These are phyloP conservation scores for Vaccinium vitisidaea DNA, from an alignment of 148 eudicot species.

Conservation along the genomic window DNA sequence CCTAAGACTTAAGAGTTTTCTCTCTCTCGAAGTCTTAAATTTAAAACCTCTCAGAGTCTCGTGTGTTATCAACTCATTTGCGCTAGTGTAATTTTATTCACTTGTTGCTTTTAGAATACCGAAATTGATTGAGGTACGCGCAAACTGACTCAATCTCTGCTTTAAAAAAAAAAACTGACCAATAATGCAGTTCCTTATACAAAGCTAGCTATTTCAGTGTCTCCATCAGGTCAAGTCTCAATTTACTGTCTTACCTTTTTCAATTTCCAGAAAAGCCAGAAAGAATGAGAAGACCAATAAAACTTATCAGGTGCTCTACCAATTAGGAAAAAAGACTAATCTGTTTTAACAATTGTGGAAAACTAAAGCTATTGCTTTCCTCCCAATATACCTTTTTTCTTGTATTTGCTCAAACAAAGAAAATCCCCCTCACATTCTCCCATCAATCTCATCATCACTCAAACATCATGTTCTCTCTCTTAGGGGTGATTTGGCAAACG, in stretches of 20 bases:
- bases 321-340: neutral
- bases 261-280: conserved; percentile 9
- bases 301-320: neutral
- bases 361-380: neutral
- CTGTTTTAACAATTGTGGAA: neutral
- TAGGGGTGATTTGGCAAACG: too few relatives aligned
- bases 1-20: too few relatives aligned
- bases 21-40: too few relatives aligned
- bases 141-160: too few relatives aligned
- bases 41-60: too few relatives aligned
- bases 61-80: too few relatives aligned
- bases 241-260: neutral
- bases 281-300: neutral
- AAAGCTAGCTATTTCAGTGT: neutral
- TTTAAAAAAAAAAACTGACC: too few relatives aligned
- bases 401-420: conserved; percentile 1
- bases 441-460: conserved; percentile 3
- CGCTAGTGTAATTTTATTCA: too few relatives aligned
- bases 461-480: neutral
- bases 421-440: neutral
- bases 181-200: neutral
- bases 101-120: too few relatives aligned
- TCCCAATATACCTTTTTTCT: neutral
- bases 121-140: too few relatives aligned
- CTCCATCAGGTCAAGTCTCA: neutral